Base-by-base conservation (phyloP, 164 flowering plant genomes). In the Stephania cephalantha region DNA sequence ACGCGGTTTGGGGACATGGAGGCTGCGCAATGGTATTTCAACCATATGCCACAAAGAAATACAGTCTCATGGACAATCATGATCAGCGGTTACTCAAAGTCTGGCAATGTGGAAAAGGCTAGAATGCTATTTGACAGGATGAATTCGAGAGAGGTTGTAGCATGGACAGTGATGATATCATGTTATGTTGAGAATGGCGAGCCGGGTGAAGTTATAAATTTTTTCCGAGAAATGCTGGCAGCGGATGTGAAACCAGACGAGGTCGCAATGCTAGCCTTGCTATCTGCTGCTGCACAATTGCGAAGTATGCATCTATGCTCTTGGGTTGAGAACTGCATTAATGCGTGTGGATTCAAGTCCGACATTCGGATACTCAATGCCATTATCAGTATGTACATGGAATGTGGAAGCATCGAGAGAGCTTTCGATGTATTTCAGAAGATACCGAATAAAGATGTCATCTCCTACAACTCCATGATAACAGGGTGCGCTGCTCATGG, bases 401-500 rank as follows among this genome's bases (percentile, higher is more conserved):
- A 72, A 31, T 75, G 81, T 58, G 78, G 75, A 58, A 71, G 69
- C 75, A 46, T 75, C 0, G 61, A 68, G 8, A 58, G 58, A 25
- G 78, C 81, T 18, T 58, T 45, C 6, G 30, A 13, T 17, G 6
- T 46, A 35, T 79, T 79, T 58, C 52, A 68, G 35, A 68, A 71
- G 73, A 75, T 75, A 22, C 72, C 75, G 46, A 61, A 46, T 45
- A 71, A 68, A 53, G 73, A 79, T 58, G 46, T 61, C 7, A 58
- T 79, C 15, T 68, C 81, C 44, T 79, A 75, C 64, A 79, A 71
- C 45, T 66, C 78, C 11, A 79, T 75, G 81, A 68, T 79, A 52
- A 67, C 72, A n/a, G 78, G 78, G n/a, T 79, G 48, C 44, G 81
- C 81, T 6, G 67, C 58, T 53, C 78, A 78, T 78, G 81, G 81